A percentile compares a stretch with the other conserved stretches of the same genome.
Conservation (phyloP, 306 rosid genomes). For the Adenanthera pavonina region DNA sequence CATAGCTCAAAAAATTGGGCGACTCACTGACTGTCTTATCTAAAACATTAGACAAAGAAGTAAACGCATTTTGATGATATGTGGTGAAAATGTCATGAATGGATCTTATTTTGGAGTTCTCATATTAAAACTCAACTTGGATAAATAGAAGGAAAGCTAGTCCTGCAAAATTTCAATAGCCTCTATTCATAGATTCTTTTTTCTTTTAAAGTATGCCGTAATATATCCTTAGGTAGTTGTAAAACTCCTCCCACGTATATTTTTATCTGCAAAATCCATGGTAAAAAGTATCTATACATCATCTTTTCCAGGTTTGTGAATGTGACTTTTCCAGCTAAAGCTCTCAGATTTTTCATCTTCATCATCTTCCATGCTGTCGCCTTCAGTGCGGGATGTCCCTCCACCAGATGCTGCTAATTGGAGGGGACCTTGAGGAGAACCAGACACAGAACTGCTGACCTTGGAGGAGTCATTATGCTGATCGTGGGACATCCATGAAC, state of each 20-base stretch:
- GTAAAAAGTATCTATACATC: constrained; percentile 73
- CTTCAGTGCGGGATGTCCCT: constrained; percentile 65
- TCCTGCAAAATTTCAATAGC: constrained; percentile 65
- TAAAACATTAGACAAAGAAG: constrained; percentile 10
- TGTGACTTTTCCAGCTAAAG: constrained; percentile 77
- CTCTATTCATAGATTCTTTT: constrained; percentile 56
- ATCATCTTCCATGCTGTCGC: constrained; percentile 76
- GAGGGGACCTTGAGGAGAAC: constrained; percentile 98
- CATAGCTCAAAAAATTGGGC: not conserved
- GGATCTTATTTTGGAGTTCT: constrained; percentile 34
- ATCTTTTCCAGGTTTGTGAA: constrained; percentile 61
- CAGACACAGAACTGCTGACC: constrained; percentile 78
- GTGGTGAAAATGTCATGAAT: constrained; percentile 28
- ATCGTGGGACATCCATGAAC: constrained; percentile 77
- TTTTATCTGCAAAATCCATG: constrained; percentile 85
- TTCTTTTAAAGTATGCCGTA: constrained; percentile 46
- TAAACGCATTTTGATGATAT: constrained; percentile 16
- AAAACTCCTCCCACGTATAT: constrained; percentile 66
- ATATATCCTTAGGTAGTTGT: constrained; percentile 53
- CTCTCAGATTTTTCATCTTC: constrained; percentile 86
- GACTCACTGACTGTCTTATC: not conserved
- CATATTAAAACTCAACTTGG: constrained; percentile 42
- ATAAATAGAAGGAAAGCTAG: constrained; percentile 51
- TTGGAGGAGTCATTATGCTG: constrained; percentile 78
- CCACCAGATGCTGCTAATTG: constrained; percentile 66